phyloP scores from a whole-genome alignment of 2,329 filamentous ascomycete genomes.

The Hirsutella thompsonii region DNA sequence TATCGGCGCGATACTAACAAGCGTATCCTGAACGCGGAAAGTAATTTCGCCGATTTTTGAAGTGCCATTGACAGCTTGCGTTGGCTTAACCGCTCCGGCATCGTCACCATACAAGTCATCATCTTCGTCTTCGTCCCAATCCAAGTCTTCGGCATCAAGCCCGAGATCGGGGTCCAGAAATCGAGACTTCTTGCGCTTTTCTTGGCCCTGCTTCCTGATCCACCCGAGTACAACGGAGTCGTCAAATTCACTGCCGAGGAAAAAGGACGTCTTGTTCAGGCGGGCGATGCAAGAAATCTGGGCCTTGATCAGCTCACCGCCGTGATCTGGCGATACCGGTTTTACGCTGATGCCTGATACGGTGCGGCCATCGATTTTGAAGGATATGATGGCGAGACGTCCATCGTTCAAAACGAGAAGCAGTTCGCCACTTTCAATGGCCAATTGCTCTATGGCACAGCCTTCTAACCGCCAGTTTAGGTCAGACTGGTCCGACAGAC shows the following conservation, averaged over 20 bases:
- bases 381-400: conserved; percentile 60
- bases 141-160: conserved; percentile 37
- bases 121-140: conserved; percentile 48
- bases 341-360: conserved; percentile 77
- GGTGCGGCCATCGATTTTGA: conserved; percentile 79
- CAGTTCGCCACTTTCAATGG: conserved; percentile 66
- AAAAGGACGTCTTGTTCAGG: conserved; percentile 57
- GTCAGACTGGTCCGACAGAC: conserved; percentile 74
- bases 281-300: conserved; percentile 56
- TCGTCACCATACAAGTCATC: conserved; percentile 49
- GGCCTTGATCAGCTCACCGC: conserved; percentile 48
- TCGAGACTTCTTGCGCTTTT: conserved; percentile 52
- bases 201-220: conserved; percentile 51
- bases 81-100: conserved; percentile 46
- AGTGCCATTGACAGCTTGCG: conserved; percentile 23
- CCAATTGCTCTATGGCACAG: conserved; percentile 64
- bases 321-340: conserved; percentile 46
- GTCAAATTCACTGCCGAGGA: conserved; percentile 72
- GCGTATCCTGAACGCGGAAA: conserved; percentile 65
- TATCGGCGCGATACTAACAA: conserved; percentile 71
- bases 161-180: conserved; percentile 40
- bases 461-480: conserved; percentile 70
- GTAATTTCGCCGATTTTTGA: conserved; percentile 49
- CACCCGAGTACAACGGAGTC: conserved; percentile 77
- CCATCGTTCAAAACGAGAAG: conserved; percentile 72